Conservation (phyloP, 768 basidiomycete genomes). For the Cubamyces lactineus region DNA sequence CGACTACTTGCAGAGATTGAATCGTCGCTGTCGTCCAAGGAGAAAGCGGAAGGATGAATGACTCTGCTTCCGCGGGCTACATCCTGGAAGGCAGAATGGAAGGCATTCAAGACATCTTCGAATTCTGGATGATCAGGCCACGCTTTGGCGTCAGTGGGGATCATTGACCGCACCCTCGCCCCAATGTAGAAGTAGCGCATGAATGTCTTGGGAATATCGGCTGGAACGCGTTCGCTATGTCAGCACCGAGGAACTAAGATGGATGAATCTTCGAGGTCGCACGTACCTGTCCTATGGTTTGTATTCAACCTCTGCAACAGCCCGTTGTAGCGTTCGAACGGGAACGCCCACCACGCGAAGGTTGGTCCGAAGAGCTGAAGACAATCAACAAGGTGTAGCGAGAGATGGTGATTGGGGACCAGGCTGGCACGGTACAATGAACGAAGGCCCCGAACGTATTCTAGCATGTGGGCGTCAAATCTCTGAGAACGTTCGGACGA, state of each 20-base stretch:
- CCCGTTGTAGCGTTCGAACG: slow-evolving; percentile 38
- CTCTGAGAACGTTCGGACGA: slow-evolving; percentile 5
- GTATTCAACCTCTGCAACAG: slow-evolving; percentile 32
- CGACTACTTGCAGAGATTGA: too few species aligned
- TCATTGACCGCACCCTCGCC: background rate
- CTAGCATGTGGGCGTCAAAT: slow-evolving; percentile 9
- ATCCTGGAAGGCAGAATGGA: background rate
- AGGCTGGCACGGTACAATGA: slow-evolving; percentile 31
- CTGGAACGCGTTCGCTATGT: background rate
- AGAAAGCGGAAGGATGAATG: too few species aligned
- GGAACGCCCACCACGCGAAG: slow-evolving; percentile 31
- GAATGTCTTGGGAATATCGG: background rate
- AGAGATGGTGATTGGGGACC: slow-evolving; percentile 38
- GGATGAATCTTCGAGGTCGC: background rate
- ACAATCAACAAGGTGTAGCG: slow-evolving; percentile 36
- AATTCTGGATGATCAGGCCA: slow-evolving; percentile 1
- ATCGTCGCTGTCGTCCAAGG: too few species aligned
- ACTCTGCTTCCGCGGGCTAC: too few species aligned
- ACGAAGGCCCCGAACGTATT: slow-evolving; percentile 28
- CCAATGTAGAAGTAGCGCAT: slow-evolving; percentile 8
- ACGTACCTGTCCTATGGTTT: slow-evolving; percentile 24
- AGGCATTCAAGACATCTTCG: background rate
- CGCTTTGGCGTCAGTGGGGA: background rate
- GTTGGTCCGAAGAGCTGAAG: slow-evolving; percentile 36
- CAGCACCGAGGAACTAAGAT: background rate